These are phyloP conservation scores for Neospermospora avenae DNA, from an alignment of 2,329 filamentous ascomycete species.

Conservation along the genomic window DNA sequence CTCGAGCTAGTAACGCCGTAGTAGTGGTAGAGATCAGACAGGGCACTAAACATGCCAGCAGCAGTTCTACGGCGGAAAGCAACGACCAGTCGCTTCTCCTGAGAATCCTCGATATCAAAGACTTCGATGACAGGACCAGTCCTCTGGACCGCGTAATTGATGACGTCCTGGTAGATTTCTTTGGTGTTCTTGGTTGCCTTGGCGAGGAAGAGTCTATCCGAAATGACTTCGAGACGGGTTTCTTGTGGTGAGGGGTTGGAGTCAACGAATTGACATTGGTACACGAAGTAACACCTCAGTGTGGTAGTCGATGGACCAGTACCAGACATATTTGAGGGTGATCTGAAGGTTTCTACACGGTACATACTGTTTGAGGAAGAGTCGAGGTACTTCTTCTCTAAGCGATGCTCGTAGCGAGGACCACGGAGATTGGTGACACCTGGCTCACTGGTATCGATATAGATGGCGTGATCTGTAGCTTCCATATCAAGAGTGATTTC, in stretches of 20 bases:
- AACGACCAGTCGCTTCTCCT: constrained; percentile 91
- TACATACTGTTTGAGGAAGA: constrained; percentile 69
- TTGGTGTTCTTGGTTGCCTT: constrained; percentile 97
- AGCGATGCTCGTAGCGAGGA: constrained; percentile 88
- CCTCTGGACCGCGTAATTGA: constrained; percentile 76
- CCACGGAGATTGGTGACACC: constrained; percentile 73
- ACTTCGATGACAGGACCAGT: constrained; percentile 96
- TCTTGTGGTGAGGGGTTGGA: constrained; percentile 71
- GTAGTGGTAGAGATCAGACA: constrained; percentile 97
- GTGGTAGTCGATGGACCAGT: constrained; percentile 68
- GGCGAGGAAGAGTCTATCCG: constrained; percentile 88
- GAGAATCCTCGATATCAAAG: constrained; percentile 87
- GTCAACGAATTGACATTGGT: constrained; percentile 88
- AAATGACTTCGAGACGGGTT: constrained; percentile 86
- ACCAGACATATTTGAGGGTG: constrained; percentile 72
- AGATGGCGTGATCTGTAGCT: constrained; percentile 89
- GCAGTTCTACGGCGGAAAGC: constrained; percentile 94
- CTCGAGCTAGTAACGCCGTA: constrained; percentile 94
- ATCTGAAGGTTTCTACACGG: constrained; percentile 96
- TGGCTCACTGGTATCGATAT: constrained; percentile 95
- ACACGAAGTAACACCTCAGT: constrained; percentile 96
- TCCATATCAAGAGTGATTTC: constrained; percentile 97
- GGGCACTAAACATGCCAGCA: constrained; percentile 86
- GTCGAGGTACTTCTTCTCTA: constrained; percentile 95
- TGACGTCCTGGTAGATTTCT: constrained; percentile 91